Evolutionary conservation across 768 basidiomycete genomes (phyloP).

Genomic region (Russula ochroleuca): DNA sequence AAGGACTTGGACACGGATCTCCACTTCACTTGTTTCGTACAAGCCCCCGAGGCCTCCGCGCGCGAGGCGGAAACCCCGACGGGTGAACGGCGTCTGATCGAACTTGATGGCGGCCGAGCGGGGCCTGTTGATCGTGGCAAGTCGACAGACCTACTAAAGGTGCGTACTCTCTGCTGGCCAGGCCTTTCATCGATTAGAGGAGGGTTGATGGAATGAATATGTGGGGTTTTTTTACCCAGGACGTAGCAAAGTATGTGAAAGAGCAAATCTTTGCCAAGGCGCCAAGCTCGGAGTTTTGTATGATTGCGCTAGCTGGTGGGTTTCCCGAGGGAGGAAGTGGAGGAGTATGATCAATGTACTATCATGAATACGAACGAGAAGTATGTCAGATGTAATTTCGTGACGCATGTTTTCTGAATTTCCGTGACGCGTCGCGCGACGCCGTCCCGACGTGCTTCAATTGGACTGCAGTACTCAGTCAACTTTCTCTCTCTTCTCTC

Average conservation of each 20-base stretch:
- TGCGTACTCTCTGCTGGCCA: constrained; percentile 27
- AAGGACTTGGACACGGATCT: constrained; percentile 62
- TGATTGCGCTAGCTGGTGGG: constrained; percentile 51
- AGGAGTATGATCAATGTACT: neutral
- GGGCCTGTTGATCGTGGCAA: constrained; percentile 80
- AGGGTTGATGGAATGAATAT: too few relatives aligned
- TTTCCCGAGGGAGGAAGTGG: neutral
- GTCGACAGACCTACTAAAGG: constrained; percentile 55
- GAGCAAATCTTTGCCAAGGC: constrained; percentile 52
- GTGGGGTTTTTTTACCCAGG: constrained; percentile 49
- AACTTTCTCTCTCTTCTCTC: too few relatives aligned
- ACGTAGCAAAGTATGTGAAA: constrained; percentile 60
- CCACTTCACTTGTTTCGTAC: constrained; percentile 87
- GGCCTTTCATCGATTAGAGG: neutral
- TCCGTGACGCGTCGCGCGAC: neutral
- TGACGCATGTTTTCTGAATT: neutral
- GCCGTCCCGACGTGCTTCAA: too few relatives aligned
- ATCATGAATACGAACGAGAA: neutral
- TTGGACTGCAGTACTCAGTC: too few relatives aligned
- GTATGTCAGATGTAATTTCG: neutral
- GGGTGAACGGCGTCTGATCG: constrained; percentile 52
- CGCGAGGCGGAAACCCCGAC: constrained; percentile 32
- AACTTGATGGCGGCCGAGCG: constrained; percentile 74
- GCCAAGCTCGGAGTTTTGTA: constrained; percentile 56
- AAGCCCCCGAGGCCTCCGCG: constrained; percentile 47